phyloP scores from a whole-genome alignment of 1,139 yeast genomes.

The Yamadazyma dendronema region DNA sequence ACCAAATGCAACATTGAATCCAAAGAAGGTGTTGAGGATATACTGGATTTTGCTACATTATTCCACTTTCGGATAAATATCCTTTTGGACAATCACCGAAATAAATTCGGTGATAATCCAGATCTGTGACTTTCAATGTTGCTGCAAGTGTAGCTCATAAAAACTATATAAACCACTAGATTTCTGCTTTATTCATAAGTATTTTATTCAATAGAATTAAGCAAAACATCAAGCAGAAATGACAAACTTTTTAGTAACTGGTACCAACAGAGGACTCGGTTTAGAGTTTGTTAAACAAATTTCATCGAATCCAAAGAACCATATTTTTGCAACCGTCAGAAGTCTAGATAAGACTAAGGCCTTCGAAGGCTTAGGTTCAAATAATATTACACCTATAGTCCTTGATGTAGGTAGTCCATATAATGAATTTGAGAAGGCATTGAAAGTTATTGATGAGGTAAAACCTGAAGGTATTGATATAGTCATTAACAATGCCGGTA shows the following conservation, averaged over 20 bases:
- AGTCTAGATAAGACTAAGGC: conserved; percentile 1
- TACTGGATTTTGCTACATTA: too few relatives aligned
- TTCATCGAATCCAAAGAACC: conserved; percentile 1
- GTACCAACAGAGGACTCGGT: conserved; percentile 8
- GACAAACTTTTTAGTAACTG: conserved; percentile 8
- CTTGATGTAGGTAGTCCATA: neutral
- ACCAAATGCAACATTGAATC: too few relatives aligned
- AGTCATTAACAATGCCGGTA: neutral
- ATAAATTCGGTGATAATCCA: too few relatives aligned
- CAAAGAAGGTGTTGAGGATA: too few relatives aligned
- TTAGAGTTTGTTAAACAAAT: conserved; percentile 4
- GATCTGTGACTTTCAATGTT: too few relatives aligned
- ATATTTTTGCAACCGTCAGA: conserved; percentile 6
- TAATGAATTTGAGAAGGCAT: conserved; percentile 3
- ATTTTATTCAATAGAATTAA: too few relatives aligned
- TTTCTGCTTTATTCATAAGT: too few relatives aligned
- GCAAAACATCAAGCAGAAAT: too few relatives aligned
- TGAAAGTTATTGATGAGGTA: conserved; percentile 2
- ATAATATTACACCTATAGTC: conserved; percentile 2
- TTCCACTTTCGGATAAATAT: too few relatives aligned
- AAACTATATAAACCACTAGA: too few relatives aligned
- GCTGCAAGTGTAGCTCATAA: too few relatives aligned
- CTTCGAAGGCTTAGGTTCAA: neutral
- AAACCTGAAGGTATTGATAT: conserved; percentile 3
- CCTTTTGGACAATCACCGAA: too few relatives aligned